Evolutionary conservation across 1,139 yeast genomes (phyloP), one percentile per base, ranked within the genome.

Genomic region (Debaryomyces psychrophilus): DNA sequence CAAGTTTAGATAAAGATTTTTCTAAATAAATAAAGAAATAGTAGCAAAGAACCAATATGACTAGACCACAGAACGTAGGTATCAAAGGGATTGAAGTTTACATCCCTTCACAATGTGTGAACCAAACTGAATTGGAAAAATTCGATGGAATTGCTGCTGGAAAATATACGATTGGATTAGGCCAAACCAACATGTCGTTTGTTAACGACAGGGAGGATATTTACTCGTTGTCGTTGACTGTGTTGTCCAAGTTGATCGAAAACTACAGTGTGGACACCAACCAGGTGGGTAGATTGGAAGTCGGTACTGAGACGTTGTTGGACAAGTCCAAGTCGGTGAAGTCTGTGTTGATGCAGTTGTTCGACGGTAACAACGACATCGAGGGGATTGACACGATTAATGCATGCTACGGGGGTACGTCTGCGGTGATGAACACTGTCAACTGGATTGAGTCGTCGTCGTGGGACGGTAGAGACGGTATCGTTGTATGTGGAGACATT

Each of bases 371-470:
- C 77, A 71, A 77, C 59, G 99, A 95, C 65, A 79, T 93, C 58
- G 99, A 95, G 73, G 99, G 99, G 70, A 77, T 95, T 55, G 99
- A 95, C 72, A 90, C 96, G 55, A 69, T 92, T 60, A 95, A 95
- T 69, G 99, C 99, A 37, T 95, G 99, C 75, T 95, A 95, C 71
- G 99, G 99, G 67, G 99, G 98, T 68, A 93, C 99, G 56, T 84
- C 87, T 60, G 98, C 99, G 17, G 81, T 95, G 36, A 85, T 95
- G 76, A 93, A 92, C 74, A 83, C 97, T 22, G 68, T 93, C 65
- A 92, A 90, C 80, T 95, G 99, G 99, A 73, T 95, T 59, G 97
- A 93, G 72, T 90, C 97, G 28, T 84, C 92, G 29, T 80, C 93
- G 41, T 95, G 99, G 99, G 99, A 95, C 65, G 99, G 99, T 54